Evolutionary conservation across 805 yeast genomes (phyloP).

Genomic region (Saccharomycopsis babjevae): DNA sequence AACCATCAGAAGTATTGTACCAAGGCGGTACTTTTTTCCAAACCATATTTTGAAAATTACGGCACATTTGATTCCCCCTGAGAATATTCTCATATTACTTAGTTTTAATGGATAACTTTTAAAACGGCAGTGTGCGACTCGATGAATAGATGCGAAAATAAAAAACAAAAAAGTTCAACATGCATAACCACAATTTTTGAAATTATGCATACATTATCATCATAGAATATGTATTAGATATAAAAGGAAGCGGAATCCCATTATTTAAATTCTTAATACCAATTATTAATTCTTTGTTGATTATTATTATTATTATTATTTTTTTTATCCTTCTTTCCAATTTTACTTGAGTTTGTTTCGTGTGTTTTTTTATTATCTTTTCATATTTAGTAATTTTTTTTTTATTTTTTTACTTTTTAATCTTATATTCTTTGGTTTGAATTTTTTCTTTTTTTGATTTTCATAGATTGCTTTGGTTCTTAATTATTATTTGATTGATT

Average conservation of each 20-base stretch:
- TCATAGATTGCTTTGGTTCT: neutral
- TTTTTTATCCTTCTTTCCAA: no score
- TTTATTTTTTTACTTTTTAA: neutral
- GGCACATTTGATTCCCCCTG: neutral
- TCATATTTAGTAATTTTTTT: neutral
- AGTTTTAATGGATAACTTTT: neutral
- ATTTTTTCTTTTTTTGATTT: neutral
- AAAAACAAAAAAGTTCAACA: neutral
- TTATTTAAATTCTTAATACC: neutral
- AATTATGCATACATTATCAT: neutral
- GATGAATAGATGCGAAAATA: neutral
- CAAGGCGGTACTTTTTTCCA: neutral
- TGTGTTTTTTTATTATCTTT: neutral
- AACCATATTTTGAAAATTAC: neutral
- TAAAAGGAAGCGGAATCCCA: neutral
- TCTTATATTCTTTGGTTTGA: neutral
- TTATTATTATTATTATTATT: no score
- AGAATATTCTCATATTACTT: neutral
- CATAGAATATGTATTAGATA: neutral
- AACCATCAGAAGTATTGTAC: neutral
- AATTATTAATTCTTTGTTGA: no score
- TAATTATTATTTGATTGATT: neutral
- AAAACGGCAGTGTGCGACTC: neutral
- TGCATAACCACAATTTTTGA: neutral
- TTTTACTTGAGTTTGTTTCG: no score